These are phyloP conservation scores for Cryptococcus amylolentus DNA, from an alignment of 1,284 basidiomycete species.

Conservation along the genomic window DNA sequence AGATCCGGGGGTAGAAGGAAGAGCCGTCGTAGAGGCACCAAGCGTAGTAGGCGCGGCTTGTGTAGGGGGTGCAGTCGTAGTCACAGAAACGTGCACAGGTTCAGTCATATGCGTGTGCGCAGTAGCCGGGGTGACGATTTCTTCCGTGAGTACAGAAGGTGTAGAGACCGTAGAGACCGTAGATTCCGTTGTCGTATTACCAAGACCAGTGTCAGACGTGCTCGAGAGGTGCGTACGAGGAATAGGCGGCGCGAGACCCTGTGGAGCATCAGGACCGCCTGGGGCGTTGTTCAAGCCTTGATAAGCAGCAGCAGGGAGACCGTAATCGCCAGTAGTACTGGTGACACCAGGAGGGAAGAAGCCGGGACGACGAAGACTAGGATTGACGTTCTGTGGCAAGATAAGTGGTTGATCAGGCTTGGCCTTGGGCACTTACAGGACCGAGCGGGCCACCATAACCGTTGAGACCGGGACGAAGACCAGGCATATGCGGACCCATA, in stretches of 20 bases:
- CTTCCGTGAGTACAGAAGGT: slow-evolving; percentile 21
- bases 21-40: background rate
- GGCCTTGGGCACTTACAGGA: slow-evolving; percentile 23
- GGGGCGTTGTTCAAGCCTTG: slow-evolving; percentile 25
- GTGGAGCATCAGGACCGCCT: slow-evolving; percentile 2
- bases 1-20: background rate
- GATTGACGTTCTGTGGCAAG: slow-evolving; percentile 30
- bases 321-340: slow-evolving; percentile 33
- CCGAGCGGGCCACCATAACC: slow-evolving; percentile 46
- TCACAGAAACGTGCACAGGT: slow-evolving; percentile 3
- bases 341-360: slow-evolving; percentile 38
- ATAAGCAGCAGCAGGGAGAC: slow-evolving; percentile 37
- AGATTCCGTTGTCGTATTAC: slow-evolving; percentile 33
- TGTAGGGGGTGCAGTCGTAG: slow-evolving; percentile 7
- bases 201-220: slow-evolving; percentile 33
- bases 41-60: background rate
- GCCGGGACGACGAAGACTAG: slow-evolving; percentile 33
- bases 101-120: slow-evolving; percentile 8
- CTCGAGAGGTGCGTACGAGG: slow-evolving; percentile 12
- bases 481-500: slow-evolving; percentile 45
- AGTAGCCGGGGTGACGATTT: slow-evolving; percentile 30
- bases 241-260: slow-evolving; percentile 12
- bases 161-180: slow-evolving; percentile 16
- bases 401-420: slow-evolving; percentile 2
- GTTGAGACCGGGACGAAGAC: slow-evolving; percentile 41